Base-by-base conservation (phyloP, 2,329 filamentous ascomycete genomes). In the Phaeoacremonium minimum region DNA sequence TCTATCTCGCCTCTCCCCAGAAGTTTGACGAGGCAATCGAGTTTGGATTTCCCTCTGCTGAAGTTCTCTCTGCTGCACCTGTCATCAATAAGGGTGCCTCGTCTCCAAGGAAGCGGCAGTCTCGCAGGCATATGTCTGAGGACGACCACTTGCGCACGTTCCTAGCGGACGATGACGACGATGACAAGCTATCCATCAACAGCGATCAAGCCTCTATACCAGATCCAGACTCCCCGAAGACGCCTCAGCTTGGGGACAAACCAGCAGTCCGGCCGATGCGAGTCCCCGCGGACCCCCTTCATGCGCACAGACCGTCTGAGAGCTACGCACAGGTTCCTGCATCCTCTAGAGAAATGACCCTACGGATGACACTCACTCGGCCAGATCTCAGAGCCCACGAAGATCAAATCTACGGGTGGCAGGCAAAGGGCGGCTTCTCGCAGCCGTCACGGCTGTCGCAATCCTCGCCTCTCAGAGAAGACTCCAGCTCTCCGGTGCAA, bases 1-100 rank as follows among this genome's bases (percentile, higher is more conserved):
- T 87, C 6, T 95, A 90, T 51, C 75, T 95, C 15, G 85, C 87
- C 7, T 95, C 89, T 2, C 85, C 90, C 1, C 87, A 95, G 48
- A 95, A 95, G 56, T 97, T 97, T 49, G 91, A 97, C 55, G 91
- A 97, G 61, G 89, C 87, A 2, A 77, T 97, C 35, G 87, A 95
- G 56, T 96, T 94, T 60, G 91, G 91, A 1, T 97, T 96, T 50
- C 88, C 89, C 1, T 80, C 83, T 0, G 68, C 69, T 22, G 73
- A 79, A 20, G 60, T 50, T 7, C 44, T 63, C 15, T 47, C 56
- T 4, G 48, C 61, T n/a, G 49, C 48, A 2, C 44, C 58, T 4
- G 50, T 58, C 6, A 14, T 37, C 9, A 33, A 28, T 15, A 54
- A 57, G 7, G 60, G 62, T 12, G 46, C 35, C n/a, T 44, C 45